These are phyloP conservation scores for Septoria petroselini DNA, from an alignment of 2,329 filamentous ascomycete genomes.

Conservation along the genomic window DNA sequence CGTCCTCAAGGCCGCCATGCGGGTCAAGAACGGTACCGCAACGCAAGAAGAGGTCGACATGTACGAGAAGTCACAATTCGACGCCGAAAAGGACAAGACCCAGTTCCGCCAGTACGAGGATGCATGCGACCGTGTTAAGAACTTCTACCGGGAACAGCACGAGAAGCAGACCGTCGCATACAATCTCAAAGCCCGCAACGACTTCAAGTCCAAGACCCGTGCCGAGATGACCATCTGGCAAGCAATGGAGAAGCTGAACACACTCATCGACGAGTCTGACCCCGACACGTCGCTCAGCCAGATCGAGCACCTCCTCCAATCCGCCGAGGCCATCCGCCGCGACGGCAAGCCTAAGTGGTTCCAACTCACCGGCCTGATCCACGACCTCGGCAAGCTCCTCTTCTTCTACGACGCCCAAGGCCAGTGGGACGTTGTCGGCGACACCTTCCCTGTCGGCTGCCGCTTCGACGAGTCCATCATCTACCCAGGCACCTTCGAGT, in stretches of 20 bases:
- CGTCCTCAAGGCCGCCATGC: constrained; percentile 55
- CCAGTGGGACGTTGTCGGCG: constrained; percentile 91
- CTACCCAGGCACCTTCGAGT: constrained; percentile 72
- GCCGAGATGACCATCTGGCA: constrained; percentile 84
- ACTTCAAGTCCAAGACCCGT: constrained; percentile 64
- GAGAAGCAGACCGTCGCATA: constrained; percentile 74
- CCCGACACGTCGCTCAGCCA: constrained; percentile 83
- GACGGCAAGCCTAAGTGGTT: constrained; percentile 82
- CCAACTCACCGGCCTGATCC: constrained; percentile 73
- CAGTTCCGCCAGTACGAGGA: constrained; percentile 79
- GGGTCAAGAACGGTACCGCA: constrained; percentile 48
- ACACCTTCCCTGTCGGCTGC: constrained; percentile 77
- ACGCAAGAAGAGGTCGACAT: constrained; percentile 48
- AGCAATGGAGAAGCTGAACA: constrained; percentile 89
- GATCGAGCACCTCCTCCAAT: constrained; percentile 85
- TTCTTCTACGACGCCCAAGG: constrained; percentile 79
- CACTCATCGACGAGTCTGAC: constrained; percentile 84
- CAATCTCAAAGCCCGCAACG: constrained; percentile 75
- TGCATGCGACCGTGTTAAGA: constrained; percentile 78
- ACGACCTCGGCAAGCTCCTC: constrained; percentile 76
- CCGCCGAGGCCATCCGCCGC: constrained; percentile 81
- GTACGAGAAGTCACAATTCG: constrained; percentile 63
- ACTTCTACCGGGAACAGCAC: constrained; percentile 74
- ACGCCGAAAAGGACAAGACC: constrained; percentile 72
- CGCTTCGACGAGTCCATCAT: constrained; percentile 73